Conservation (phyloP, 805 yeast species). For the Vanderwaltozyma polyspora region DNA sequence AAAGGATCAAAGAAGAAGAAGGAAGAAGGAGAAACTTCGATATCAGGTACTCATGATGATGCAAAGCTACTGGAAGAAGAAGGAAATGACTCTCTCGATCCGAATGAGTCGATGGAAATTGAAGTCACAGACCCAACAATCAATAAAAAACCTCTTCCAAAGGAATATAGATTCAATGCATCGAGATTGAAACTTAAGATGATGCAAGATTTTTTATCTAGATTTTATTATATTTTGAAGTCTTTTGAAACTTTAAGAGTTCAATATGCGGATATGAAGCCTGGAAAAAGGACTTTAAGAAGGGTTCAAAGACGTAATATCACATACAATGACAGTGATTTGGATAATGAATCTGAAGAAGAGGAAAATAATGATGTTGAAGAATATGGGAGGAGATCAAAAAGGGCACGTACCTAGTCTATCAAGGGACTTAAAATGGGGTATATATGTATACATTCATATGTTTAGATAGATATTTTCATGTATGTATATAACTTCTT, state of each 20-base stretch:
- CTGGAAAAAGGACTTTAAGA: slow-evolving; percentile 23
- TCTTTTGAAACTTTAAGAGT: slow-evolving; percentile 58
- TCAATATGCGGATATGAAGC: slow-evolving; percentile 34
- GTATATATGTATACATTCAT: no score
- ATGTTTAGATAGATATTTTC: no score
- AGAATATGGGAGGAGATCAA: slow-evolving; percentile 3
- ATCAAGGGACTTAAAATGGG: no score
- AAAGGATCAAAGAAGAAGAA: background rate
- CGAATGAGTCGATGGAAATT: background rate
- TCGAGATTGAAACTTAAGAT: slow-evolving; percentile 13
- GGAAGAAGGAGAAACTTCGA: background rate
- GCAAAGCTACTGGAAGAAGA: background rate
- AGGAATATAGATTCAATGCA: slow-evolving; percentile 14
- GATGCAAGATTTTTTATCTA: slow-evolving; percentile 13
- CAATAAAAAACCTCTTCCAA: slow-evolving; percentile 16
- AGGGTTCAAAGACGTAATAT: slow-evolving; percentile 18
- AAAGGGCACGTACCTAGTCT: slow-evolving; percentile 9
- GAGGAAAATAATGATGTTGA: slow-evolving; percentile 5
- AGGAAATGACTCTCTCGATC: background rate
- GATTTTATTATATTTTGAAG: slow-evolving; percentile 33
- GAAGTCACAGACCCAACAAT: slow-evolving; percentile 3
- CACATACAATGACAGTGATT: slow-evolving; percentile 11
- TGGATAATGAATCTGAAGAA: slow-evolving; percentile 6
- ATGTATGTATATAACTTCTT: no score
- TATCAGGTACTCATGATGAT: background rate